Base-by-base conservation (phyloP, 257 asterid genomes). In the Voacanga thouarsii region DNA sequence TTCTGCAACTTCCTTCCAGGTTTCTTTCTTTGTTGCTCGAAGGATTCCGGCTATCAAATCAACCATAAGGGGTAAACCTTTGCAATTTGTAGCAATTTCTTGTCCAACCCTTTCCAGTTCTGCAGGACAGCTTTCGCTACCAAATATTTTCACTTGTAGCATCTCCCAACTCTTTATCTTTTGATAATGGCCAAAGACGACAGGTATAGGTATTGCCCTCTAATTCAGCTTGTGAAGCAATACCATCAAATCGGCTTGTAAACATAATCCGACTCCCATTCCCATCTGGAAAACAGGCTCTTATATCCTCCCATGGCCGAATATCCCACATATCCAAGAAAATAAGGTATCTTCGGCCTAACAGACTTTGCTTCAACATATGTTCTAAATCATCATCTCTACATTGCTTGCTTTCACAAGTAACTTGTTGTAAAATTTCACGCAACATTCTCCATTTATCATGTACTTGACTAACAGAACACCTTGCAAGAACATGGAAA, bases 121-220 rank as follows among this genome's bases (percentile, higher is more conserved):
- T 5, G 9, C 18, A 18, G 47, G 64, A 21, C 76, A 72, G 8
- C 24, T 19, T 4, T 6, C 10, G 3, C n/a, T 49, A 18, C 7
- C 41, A 78, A 71, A 71, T 66, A 72, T 64, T 61, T 71, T 78
- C 45, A 19, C 30, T 41, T 6, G 26, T 33, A 78, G 39, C 33
- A 78, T 71, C 24, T 44, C 37, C 82, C 77, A 78, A 47, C 77
- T 44, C 9, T 60, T 60, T 53, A 14, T 26, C 28, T 2, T 26
- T n/a, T 15, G 77, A 16, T 23, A 59, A 44, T 21, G 24, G 28
- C 12, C 26, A 26, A 39, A 78, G 45, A 12, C 30, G 12, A 45
- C 2, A 45, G 12, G 4, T 45, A 45, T 5, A 45, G 12, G 12
- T 45, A 45, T 7, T 45, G 50, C 50, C 12, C 50, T 45, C 12